Conservation (phyloP, 495 filamentous ascomycete genomes). For the Halenospora varia region DNA sequence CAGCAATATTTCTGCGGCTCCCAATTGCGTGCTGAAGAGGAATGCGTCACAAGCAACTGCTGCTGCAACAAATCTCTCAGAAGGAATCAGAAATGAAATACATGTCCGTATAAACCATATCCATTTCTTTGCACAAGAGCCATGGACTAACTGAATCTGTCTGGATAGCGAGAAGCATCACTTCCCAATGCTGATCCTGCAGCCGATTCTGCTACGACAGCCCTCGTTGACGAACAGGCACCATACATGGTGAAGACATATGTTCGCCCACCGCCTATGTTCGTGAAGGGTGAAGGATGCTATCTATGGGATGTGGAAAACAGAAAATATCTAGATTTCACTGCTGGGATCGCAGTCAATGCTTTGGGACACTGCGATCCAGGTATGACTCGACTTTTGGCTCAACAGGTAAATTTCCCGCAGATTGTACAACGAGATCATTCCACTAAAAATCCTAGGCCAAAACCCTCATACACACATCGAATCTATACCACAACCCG, state of each 20-base stretch:
- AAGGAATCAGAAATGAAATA: constrained; percentile 20
- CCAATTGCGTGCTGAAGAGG: constrained; percentile 18
- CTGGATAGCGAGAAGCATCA: constrained; percentile 53
- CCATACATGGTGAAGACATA: constrained; percentile 96
- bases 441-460: constrained; percentile 40
- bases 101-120: constrained; percentile 15
- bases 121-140: background rate
- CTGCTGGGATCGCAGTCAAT: constrained; percentile 93
- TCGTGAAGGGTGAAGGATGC: constrained; percentile 79
- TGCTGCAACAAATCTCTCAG: constrained; percentile 28
- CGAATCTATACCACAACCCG: constrained; percentile 93
- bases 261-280: constrained; percentile 83
- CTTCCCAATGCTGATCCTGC: constrained; percentile 76
- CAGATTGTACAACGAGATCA: background rate
- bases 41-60: constrained; percentile 28
- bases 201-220: constrained; percentile 68
- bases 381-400: constrained; percentile 58
- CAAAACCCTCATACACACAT: constrained; percentile 78
- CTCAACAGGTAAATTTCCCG: constrained; percentile 61
- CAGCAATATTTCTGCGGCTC: constrained; percentile 9
- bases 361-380: constrained; percentile 84
- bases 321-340: constrained; percentile 86
- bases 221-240: constrained; percentile 64
- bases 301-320: constrained; percentile 90
- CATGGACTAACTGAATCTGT: background rate